Evolutionary conservation across 805 yeast genomes (phyloP), one percentile per base, ranked within the genome.

Genomic region (Myxozyma sirexii): DNA sequence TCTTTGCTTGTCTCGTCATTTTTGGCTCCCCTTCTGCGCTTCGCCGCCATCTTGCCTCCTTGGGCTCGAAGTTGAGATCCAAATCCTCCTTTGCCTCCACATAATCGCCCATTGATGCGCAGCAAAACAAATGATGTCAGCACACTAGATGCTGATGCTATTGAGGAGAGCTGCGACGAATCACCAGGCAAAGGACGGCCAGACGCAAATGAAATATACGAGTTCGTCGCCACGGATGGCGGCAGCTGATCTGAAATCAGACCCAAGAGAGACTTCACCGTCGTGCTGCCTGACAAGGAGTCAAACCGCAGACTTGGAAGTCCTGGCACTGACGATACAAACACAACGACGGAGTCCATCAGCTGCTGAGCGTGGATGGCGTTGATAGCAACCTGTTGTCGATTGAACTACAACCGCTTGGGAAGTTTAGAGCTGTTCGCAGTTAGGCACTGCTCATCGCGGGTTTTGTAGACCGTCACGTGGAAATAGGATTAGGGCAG

Each of bases 41-140:
- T 56, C 33, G 74, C 71, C 15, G 72, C 66, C 77, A 75, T 74
- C 26, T 71, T 66, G 1, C 75, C 76, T 2, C 79, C 82, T 54
- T 75, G 76, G 3, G 76, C 76, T 39, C 76, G 73, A 53, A 80
- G 67, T 64, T 74, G 68, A 17, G 76, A 70, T 0, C 82, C 83
- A 66, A 80, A 77, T 1, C 82, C 84, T 23, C 84, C 84, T 69
- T 80, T 80, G n/a, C 84, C 84, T 6, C 84, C 83, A 38, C 47
- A 39, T 21, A 62, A n/a, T 4, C 64, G 53, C 15, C 43, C 46
- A 23, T 44, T 56, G 12, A 60, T 1, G 4, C 57, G 60, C 38
- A 59, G 31, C 4, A 15, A 13, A 12, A 46, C 6, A 44, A 29
- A 33, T 13, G 49, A 23, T 7, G 23, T 26, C 2, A 8, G 12